Evolutionary conservation across 2,329 filamentous ascomycete species (phyloP), one percentile per base, ranked within the genome.

Genomic region (Colletotrichum sp.): DNA sequence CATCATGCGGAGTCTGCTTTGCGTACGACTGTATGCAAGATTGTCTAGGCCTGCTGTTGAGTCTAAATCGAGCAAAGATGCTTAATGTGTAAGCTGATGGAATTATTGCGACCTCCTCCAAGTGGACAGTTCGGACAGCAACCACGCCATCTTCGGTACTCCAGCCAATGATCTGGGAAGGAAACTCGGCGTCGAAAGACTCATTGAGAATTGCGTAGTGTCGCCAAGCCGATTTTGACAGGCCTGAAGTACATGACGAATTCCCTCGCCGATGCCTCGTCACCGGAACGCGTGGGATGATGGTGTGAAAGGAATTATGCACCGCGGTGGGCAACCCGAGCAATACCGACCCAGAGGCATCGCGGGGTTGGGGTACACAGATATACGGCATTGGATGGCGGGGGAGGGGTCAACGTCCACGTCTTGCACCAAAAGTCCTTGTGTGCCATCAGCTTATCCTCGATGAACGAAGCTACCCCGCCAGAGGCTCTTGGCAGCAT

Each of bases 371-470:
- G 10, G 5, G n/a, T 5, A 32, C 18, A 56, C 15, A 36, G 34
- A 34, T 15, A 62, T 22, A 13, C 58, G 12, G 58, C 32, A 34
- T 34, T 22, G 18, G 30, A 34, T 22, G 22, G 58, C 58, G 58
- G 58, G 30, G 30, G 30, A 62, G 58, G 30, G 58, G 58, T 25
- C 22, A 3, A 16, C 61, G 32, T 16, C 30, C 13, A 61, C 27
- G 16, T 72, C 30, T 52, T 16, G 22, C 12, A 6, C 60, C n/a
- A 18, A 43, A 65, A 28, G 27, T 25, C 65, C 48, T 30, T 18
- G 27, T 56, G 34, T 73, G 62, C 62, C 73, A 72, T 62, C 62
- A 72, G 69, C 48, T 73, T 68, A 68, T 27, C 34, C 48, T 27
- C 28, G 30, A 43, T 56, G 8, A 30, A 27, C 22, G 7, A 43